Base-by-base conservation (phyloP, 139 green algal genomes). In the Chara braunii region DNA sequence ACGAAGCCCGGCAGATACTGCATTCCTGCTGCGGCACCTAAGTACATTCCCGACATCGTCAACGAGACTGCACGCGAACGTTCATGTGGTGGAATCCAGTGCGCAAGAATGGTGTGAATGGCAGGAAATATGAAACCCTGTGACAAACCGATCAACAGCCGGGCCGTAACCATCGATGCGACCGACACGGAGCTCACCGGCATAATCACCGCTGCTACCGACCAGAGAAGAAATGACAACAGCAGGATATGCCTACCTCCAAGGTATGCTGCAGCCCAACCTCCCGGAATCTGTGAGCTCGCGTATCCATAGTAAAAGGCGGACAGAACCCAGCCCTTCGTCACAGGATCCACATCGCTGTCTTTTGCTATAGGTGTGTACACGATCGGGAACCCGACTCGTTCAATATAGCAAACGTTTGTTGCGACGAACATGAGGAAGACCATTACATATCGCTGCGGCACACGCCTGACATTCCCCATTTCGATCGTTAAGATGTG, bases 241-340 rank as follows among this genome's bases (percentile, higher is more conserved):
- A 82, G 65, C 2, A 98, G 84, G 58, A 89, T 89, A 29, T 69
- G 54, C 2, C 82, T 74, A 1, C 92, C 92, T 18, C 92, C 92
- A 52, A 85, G 92, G n/a, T 81, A 83, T 68, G 93, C 85, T 3
- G 92, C 91, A 0, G 88, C 81, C 84, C 84, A 95, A 22, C 91
- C 89, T n/a, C 92, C 91, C 1, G 92, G 92, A 37, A 98, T 85
- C 63, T 95, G 90, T 6, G 91, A 94, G 1, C 95, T 30, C 1
- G 74, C 92, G 37, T 98, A 98, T 30, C 92, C 92, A 80, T 88
- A 96, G 70, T 90, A 98, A 55, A 98, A 98, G 7, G 90, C 84
- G 0, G 85, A 94, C n/a, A 98, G 70, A 6, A 98, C 90, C 0
- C 72, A 84, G 6, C 91, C 90, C 48, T 95, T 94, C 3, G 62